Base-by-base conservation (phyloP, 345 rosid species). In the Ailanthus altissimus region DNA sequence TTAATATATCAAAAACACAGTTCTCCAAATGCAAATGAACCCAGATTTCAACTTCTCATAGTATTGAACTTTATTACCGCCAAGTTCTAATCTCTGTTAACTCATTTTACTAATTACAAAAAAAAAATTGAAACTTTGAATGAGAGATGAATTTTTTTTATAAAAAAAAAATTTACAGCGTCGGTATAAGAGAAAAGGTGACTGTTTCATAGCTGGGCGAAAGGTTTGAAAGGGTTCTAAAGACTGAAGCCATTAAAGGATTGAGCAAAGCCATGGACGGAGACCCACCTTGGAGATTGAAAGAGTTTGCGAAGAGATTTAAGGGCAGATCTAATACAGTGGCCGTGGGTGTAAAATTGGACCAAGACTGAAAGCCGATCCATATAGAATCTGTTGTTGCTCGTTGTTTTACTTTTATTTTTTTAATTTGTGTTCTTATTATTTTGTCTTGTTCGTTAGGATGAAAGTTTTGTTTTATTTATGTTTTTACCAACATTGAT, bases 1-100 rank as follows among this genome's bases (percentile, higher is more conserved):
- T 46, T 32, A 32, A 47, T 65, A 23, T 8, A 3, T 4, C 14
- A 57, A 26, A 21, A 45, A 8, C 0, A 28, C 0, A 40, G 53
- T 46, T 51, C 46, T 26, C 43, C 14, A 45, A 61, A n/a, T 63
- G 46, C 61, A 38, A 40, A 11, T 15, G 11, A 80, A 63, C 79
- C 73, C 76, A 73, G 15, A 72, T 77, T 28, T 47, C 50, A 9
- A 74, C 6, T 32, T 51, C 46, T 28, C 67, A 25, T 36, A 43
- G 13, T 58, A 50, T 40, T 2, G n/a, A 72, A 14, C 20, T 38
- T 36, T 16, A 53, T 51, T 25, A 47, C 58, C 2, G 10, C 21
- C 38, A 25, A 7, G 1, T 23, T n/a, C 26, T 43, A 42, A 65
- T 65, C 59, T 60, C 18, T 32, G 74, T 51, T 15, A 70, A 62